phyloP scores from a whole-genome alignment of 768 basidiomycete genomes.

The Collybiopsis confluens region DNA sequence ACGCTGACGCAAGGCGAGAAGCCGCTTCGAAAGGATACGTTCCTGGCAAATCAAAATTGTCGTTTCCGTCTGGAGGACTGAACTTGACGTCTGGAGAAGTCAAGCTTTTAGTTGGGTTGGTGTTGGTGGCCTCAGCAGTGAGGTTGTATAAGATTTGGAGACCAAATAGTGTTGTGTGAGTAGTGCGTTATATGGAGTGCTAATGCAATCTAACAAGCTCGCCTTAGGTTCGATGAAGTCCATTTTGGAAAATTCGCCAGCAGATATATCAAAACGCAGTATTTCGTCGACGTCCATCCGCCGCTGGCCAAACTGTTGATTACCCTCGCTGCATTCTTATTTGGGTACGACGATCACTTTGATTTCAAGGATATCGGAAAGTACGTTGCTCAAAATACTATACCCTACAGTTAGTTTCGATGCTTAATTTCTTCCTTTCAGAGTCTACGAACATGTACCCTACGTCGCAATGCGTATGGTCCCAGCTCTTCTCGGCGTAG shows the following conservation, averaged over 20 bases:
- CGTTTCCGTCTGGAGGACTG: constrained; percentile 54
- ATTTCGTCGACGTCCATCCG: constrained; percentile 95
- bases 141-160: constrained; percentile 80
- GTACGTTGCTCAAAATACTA: constrained; percentile 52
- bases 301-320: constrained; percentile 95
- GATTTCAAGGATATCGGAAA: constrained; percentile 98
- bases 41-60: constrained; percentile 40
- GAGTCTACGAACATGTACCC: constrained; percentile 81
- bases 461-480: constrained; percentile 97
- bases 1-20: constrained; percentile 68
- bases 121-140: constrained; percentile 73
- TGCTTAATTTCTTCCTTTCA: constrained; percentile 25
- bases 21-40: constrained; percentile 64
- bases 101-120: constrained; percentile 66
- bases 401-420: too few relatives aligned
- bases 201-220: constrained; percentile 6
- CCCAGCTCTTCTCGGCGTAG: constrained; percentile 87
- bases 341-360: constrained; percentile 90
- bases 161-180: constrained; percentile 91
- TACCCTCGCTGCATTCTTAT: constrained; percentile 83
- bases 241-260: constrained; percentile 97
- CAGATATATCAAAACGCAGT: constrained; percentile 89
- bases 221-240: constrained; percentile 88
- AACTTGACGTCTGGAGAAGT: constrained; percentile 69
- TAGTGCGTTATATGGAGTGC: too few relatives aligned